Conservation (phyloP, 2,329 filamentous ascomycete genomes). For the Ophiognomonia clavigignenti-juglandacearum region DNA sequence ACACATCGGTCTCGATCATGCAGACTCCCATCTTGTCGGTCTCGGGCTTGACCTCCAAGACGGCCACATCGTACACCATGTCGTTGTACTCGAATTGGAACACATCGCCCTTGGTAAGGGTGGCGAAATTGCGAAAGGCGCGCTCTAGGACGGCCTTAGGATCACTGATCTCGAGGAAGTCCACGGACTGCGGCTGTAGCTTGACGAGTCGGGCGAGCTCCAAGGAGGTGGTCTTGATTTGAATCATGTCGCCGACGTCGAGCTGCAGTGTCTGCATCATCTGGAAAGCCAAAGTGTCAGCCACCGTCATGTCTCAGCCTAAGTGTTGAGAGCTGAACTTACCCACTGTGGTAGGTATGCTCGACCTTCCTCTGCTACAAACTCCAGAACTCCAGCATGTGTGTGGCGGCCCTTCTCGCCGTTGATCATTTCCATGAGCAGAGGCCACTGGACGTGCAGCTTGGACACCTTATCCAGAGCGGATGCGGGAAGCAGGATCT, state of each 20-base stretch:
- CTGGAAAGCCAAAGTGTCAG: constrained; percentile 39
- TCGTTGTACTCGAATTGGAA: constrained; percentile 98
- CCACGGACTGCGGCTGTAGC: constrained; percentile 86
- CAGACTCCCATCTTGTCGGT: constrained; percentile 80
- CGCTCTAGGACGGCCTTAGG: constrained; percentile 96
- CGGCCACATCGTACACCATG: constrained; percentile 85
- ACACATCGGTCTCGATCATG: constrained; percentile 93
- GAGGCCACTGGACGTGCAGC: constrained; percentile 93
- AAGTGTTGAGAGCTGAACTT: constrained; percentile 24
- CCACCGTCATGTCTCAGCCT: background rate
- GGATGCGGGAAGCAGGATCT: constrained; percentile 94
- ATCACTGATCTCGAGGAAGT: constrained; percentile 94
- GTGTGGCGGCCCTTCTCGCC: constrained; percentile 74
- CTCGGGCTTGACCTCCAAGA: constrained; percentile 87
- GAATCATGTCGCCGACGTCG: constrained; percentile 88
- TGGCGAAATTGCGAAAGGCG: constrained; percentile 36
- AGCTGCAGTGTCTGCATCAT: constrained; percentile 90
- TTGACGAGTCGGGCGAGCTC: constrained; percentile 91
- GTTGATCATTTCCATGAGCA: constrained; percentile 95
- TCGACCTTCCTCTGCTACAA: constrained; percentile 94
- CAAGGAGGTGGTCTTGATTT: constrained; percentile 91
- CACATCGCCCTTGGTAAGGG: constrained; percentile 67
- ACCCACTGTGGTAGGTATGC: constrained; percentile 97
- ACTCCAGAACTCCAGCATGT: constrained; percentile 93
- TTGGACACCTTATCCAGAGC: constrained; percentile 95